phyloP scores from a whole-genome alignment of 2,329 filamentous ascomycete species.

The Bretziella fagacearum region DNA sequence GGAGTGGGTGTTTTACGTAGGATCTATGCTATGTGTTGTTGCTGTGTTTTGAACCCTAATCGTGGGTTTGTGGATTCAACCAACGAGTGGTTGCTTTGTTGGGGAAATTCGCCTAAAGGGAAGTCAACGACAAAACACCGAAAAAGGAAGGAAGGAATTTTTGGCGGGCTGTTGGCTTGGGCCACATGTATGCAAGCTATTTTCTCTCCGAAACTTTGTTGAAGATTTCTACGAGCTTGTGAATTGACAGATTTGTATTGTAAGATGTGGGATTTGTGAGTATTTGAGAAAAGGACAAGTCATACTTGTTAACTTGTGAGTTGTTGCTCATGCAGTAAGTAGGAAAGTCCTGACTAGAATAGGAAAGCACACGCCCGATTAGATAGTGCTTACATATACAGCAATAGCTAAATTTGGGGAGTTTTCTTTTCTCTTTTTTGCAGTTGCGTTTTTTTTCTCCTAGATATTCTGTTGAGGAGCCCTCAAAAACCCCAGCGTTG shows the following conservation, averaged over 20 bases:
- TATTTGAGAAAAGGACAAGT: background rate
- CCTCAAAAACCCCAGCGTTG: background rate
- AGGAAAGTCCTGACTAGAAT: background rate
- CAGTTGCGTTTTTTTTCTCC: background rate
- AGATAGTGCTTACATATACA: background rate
- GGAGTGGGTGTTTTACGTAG: too few relatives aligned
- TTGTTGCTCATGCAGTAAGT: background rate
- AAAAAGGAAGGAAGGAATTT: background rate
- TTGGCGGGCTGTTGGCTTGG: too few relatives aligned
- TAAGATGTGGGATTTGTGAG: background rate
- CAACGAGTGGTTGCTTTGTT: background rate
- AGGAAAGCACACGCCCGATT: background rate
- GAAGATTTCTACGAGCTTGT: background rate
- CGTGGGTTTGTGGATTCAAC: background rate
- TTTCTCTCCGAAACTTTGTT: too few relatives aligned
- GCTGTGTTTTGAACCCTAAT: background rate
- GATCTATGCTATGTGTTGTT: background rate
- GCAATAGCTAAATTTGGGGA: background rate
- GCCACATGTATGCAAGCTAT: too few relatives aligned
- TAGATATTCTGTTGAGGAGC: slow-evolving; percentile 1
- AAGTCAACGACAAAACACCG: background rate
- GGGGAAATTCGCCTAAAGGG: background rate
- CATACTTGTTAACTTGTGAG: background rate
- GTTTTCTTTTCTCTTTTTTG: background rate
- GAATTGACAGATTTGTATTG: background rate